These are phyloP conservation scores for Phyllosticta citribraziliensis DNA, from an alignment of 2,329 filamentous ascomycete species.

Conservation along the genomic window DNA sequence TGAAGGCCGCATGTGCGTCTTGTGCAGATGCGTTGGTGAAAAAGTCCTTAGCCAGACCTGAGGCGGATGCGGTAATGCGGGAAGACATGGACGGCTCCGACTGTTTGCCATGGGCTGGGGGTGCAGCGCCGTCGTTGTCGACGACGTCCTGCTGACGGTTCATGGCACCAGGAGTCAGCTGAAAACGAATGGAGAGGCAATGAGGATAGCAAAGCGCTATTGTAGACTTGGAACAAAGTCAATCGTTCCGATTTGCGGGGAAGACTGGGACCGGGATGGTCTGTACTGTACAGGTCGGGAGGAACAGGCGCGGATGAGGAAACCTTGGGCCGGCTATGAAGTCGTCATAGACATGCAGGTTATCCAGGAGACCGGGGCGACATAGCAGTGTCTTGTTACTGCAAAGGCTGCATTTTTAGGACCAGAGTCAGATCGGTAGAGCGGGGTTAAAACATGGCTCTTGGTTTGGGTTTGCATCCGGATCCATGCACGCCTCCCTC, in stretches of 20 bases:
- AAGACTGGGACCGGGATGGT: constrained; percentile 4
- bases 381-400: not conserved
- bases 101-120: constrained; percentile 8
- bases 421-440: not conserved
- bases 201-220: not conserved
- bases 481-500: not conserved
- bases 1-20: constrained; percentile 5
- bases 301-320: not conserved
- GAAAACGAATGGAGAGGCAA: not conserved
- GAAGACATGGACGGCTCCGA: constrained; percentile 12
- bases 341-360: not conserved
- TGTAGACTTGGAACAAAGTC: not conserved
- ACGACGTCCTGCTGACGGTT: not conserved
- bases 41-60: constrained; percentile 12
- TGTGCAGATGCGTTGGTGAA: constrained; percentile 10
- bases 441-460: not conserved
- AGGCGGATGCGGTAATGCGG: constrained; percentile 13
- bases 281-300: not conserved
- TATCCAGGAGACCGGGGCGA: not conserved
- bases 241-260: constrained; percentile 6
- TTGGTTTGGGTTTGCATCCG: not conserved
- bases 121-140: not conserved
- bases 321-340: not conserved
- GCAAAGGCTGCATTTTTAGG: not conserved
- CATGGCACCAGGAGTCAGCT: not conserved